Conservation (phyloP, 1,284 basidiomycete species). For the Melampsora abietis-canadensis region DNA sequence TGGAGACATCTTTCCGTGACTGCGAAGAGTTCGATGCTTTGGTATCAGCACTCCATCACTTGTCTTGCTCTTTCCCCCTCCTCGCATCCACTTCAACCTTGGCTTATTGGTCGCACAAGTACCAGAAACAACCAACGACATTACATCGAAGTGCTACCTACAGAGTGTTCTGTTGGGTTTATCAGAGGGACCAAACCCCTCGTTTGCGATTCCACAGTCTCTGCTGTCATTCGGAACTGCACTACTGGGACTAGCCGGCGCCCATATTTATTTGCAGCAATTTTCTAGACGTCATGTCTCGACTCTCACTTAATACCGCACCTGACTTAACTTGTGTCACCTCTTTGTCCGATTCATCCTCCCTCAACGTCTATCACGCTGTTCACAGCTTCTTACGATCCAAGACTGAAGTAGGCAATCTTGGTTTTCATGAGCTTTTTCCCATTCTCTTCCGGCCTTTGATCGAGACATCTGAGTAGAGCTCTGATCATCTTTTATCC, state of each 20-base stretch:
- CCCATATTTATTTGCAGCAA: background rate
- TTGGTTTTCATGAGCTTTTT: background rate
- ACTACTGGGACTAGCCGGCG: background rate
- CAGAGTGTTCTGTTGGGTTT: background rate
- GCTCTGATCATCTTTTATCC: background rate
- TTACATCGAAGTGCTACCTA: background rate
- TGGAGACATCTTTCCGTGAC: no score
- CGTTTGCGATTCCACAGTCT: background rate
- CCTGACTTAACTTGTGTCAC: constrained; percentile 34
- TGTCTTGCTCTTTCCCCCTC: background rate
- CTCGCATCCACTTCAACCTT: background rate
- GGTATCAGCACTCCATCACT: background rate
- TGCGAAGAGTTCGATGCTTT: background rate
- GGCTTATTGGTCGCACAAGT: background rate
- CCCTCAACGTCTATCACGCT: constrained; percentile 29
- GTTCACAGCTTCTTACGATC: constrained; percentile 29
- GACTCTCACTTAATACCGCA: constrained; percentile 38
- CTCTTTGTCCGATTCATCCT: constrained; percentile 24
- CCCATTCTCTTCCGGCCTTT: background rate
- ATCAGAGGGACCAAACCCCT: constrained; percentile 1
- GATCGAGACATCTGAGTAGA: background rate
- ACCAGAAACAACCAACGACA: background rate
- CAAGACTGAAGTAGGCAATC: constrained; percentile 31
- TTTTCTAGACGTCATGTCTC: constrained; percentile 28
- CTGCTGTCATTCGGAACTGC: background rate